Conservation (phyloP, 352 stramenopile genomes). For the Pythium folliculosum region DNA sequence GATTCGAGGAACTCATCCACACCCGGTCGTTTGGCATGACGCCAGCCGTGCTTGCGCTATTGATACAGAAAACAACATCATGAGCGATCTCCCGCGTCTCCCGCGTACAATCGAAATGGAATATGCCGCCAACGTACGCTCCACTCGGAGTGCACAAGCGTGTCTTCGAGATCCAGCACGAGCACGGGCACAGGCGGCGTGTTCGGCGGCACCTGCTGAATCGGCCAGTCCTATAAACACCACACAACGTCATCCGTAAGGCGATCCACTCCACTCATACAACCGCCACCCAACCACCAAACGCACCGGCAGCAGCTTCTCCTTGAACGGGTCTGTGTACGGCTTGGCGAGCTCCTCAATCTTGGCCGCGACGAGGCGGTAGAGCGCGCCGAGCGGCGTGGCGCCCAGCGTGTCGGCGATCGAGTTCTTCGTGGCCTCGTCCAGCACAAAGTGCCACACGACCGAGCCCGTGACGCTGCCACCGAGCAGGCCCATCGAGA, state of each 20-base stretch:
- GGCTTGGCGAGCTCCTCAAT: slow-evolving; percentile 71
- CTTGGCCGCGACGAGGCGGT: slow-evolving; percentile 55
- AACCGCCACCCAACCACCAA: background rate
- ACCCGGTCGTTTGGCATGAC: slow-evolving; percentile 82
- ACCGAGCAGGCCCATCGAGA: slow-evolving; percentile 65
- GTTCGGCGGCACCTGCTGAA: slow-evolving; percentile 72
- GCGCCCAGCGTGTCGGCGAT: slow-evolving; percentile 48
- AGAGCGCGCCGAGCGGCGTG: slow-evolving; percentile 72
- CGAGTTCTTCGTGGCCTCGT: slow-evolving; percentile 49
- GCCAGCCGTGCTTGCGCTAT: slow-evolving; percentile 86
- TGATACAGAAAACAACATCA: background rate
- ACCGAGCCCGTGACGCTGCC: slow-evolving; percentile 65
- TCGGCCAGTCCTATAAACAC: slow-evolving; percentile 71
- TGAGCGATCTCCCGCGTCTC: background rate
- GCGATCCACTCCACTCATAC: too few species aligned
- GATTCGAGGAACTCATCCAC: slow-evolving; percentile 88
- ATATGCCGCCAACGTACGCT: slow-evolving; percentile 51
- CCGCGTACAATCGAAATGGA: background rate
- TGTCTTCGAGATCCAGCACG: slow-evolving; percentile 86
- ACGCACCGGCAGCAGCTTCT: slow-evolving; percentile 74
- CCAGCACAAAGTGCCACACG: slow-evolving; percentile 75
- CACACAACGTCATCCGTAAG: background rate
- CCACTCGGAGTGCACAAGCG: slow-evolving; percentile 87
- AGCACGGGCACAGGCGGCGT: slow-evolving; percentile 81
- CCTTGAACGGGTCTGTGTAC: slow-evolving; percentile 79